Conservation (phyloP, 306 rosid species). For the Rosa chinensis region DNA sequence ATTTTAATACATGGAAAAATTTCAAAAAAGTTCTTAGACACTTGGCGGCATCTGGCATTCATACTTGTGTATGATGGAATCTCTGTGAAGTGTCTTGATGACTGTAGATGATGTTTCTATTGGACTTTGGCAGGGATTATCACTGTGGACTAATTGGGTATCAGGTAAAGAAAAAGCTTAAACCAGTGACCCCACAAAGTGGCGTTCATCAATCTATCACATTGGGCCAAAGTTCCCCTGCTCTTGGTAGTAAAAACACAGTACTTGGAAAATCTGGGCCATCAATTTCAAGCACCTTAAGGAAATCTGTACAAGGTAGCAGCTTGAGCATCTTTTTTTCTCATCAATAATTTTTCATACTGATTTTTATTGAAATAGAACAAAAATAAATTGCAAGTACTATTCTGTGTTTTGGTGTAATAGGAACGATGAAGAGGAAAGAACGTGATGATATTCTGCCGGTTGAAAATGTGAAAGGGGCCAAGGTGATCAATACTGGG, state of each 20-base stretch:
- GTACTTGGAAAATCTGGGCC: slow-evolving; percentile 31
- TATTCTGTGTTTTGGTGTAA: slow-evolving; percentile 34
- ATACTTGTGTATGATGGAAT: neutral
- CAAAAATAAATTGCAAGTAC: neutral
- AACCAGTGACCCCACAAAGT: slow-evolving; percentile 23
- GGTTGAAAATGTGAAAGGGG: slow-evolving; percentile 30
- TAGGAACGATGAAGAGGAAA: slow-evolving; percentile 60
- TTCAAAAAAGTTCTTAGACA: neutral
- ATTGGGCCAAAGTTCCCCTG: slow-evolving; percentile 19
- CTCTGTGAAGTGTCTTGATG: neutral
- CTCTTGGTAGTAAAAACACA: slow-evolving; percentile 25
- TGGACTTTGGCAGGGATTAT: slow-evolving; percentile 58
- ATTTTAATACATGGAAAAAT: neutral
- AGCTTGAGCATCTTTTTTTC: slow-evolving; percentile 26
- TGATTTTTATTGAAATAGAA: neutral
- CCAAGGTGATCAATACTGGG: slow-evolving; percentile 26
- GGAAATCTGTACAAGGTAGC: slow-evolving; percentile 46
- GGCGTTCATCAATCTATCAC: slow-evolving; percentile 30
- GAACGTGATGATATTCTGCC: slow-evolving; percentile 31
- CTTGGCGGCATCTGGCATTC: neutral
- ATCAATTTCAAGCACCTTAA: slow-evolving; percentile 21
- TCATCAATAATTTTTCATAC: neutral
- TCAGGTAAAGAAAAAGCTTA: slow-evolving; percentile 38
- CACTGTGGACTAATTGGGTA: slow-evolving; percentile 75
- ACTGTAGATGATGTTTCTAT: slow-evolving; percentile 15